Evolutionary conservation across 352 stramenopile species (phyloP).

Genomic region (Phytopythium montanum): DNA sequence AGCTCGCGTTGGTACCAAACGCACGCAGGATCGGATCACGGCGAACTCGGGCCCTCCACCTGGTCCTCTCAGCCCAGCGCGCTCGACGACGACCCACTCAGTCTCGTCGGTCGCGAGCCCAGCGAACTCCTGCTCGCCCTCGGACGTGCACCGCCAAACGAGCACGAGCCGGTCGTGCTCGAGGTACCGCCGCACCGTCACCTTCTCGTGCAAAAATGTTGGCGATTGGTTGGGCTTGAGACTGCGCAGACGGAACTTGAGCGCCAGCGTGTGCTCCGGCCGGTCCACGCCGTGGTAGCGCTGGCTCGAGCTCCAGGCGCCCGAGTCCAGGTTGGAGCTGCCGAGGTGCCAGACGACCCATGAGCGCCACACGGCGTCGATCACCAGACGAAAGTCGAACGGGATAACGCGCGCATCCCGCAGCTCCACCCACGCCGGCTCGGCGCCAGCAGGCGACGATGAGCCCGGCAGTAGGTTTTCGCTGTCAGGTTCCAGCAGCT

Average conservation of each 20-base stretch:
- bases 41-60: conserved; percentile 9
- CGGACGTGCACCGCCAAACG: conserved; percentile 27
- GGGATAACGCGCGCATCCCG: conserved; percentile 24
- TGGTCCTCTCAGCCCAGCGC: conserved; percentile 8
- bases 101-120: conserved; percentile 26
- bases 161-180: conserved; percentile 21
- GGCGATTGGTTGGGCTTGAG: too few relatives aligned
- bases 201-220: too few relatives aligned
- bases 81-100: conserved; percentile 27
- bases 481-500: conserved; percentile 3
- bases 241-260: conserved; percentile 29
- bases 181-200: conserved; percentile 35
- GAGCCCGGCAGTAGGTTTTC: not conserved
- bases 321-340: conserved; percentile 18
- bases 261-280: conserved; percentile 28
- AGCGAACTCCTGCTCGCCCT: conserved; percentile 25
- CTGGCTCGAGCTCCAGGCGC: conserved; percentile 9
- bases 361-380: conserved; percentile 26
- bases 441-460: not conserved
- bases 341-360: conserved; percentile 32
- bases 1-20: conserved; percentile 16
- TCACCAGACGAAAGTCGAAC: conserved; percentile 19
- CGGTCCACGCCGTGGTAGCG: conserved; percentile 23
- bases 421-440: conserved; percentile 16
- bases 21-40: conserved; percentile 25